Base-by-base conservation (phyloP, 176 grass and related monocot species). In the Luzula sylvatica region DNA sequence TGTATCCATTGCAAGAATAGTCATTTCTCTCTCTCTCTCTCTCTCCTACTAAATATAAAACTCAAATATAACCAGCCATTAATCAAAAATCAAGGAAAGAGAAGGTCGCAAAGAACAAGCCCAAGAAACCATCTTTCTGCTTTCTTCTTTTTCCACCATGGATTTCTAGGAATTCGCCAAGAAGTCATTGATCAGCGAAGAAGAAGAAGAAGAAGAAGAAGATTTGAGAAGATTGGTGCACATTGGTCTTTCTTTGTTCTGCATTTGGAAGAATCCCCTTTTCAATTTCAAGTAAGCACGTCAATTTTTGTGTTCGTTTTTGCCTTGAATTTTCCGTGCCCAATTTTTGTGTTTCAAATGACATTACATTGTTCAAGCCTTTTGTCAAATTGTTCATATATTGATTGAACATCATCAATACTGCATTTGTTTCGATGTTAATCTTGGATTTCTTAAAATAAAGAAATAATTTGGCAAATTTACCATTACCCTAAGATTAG, bases 161-260 rank as follows among this genome's bases (percentile, higher is more conserved):
- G 42, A 48, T 47, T 64, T 49, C 41, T 64, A 64, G 59, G 41
- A n/a, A 29, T 64, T 60, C 14, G 25, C 24, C n/a, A 55, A 55
- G 13, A 64, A 28, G 59, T 22, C 3, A 22, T 41, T 16, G 25
- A 27, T 46, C 7, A 19, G 20, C 20, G 54, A 16, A 42, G 30
- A 13, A 11, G 55, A 14, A 59, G 56, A 59, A n/a, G n/a, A n/a
- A n/a, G n/a, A n/a, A n/a, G n/a, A 13, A 11, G 55, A 14, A 59
- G 56, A 59, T 59, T 48, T 64, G 42, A 64, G 59, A 64, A 64
- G 42, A 26, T 64, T 18, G 43, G 59, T 43, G 50, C 52, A 20
- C 18, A 45, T 20, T 50, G 13, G 30, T 57, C 15, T 25, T 23
- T 30, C 48, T 35, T 69, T 46, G 21, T n/a, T 53, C 52, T 56